A percentile compares a stretch with the other conserved stretches of the same genome.
These are phyloP conservation scores for Fusarium sambucinum DNA, from an alignment of 2,329 filamentous ascomycete genomes.

Conservation along the genomic window DNA sequence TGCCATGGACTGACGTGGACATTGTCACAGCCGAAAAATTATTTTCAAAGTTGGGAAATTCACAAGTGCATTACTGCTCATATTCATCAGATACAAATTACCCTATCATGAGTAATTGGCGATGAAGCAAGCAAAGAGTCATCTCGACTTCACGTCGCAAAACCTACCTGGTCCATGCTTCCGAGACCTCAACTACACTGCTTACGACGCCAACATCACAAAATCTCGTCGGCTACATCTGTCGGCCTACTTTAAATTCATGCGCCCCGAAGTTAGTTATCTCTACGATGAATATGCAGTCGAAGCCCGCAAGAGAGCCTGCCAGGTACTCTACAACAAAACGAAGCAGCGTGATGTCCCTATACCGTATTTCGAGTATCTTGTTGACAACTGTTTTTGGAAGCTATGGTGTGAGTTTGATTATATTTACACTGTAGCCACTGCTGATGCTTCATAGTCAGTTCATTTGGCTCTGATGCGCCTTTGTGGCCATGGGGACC, in stretches of 20 bases:
- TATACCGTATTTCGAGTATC: background rate
- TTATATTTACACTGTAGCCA: no score
- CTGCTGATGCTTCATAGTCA: background rate
- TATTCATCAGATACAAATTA: background rate
- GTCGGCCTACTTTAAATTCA: background rate
- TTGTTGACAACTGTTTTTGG: background rate
- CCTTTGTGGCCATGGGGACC: constrained; percentile 11
- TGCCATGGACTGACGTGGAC: no score
- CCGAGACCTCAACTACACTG: background rate
- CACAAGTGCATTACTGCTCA: background rate
- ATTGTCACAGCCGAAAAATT: no score
- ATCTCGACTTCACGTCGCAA: constrained; percentile 1
- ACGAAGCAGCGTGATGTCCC: background rate
- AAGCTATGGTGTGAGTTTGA: background rate
- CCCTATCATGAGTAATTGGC: background rate
- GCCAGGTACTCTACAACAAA: background rate
- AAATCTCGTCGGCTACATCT: background rate
- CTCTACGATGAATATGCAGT: background rate
- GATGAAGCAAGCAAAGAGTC: background rate
- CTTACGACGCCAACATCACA: background rate
- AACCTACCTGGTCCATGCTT: background rate
- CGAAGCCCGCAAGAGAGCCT: background rate
- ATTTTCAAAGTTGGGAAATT: background rate
- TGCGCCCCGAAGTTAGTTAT: background rate
- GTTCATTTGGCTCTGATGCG: background rate